These are phyloP conservation scores for Arabis hirsuta DNA, from an alignment of 345 rosid species.

Conservation along the genomic window DNA sequence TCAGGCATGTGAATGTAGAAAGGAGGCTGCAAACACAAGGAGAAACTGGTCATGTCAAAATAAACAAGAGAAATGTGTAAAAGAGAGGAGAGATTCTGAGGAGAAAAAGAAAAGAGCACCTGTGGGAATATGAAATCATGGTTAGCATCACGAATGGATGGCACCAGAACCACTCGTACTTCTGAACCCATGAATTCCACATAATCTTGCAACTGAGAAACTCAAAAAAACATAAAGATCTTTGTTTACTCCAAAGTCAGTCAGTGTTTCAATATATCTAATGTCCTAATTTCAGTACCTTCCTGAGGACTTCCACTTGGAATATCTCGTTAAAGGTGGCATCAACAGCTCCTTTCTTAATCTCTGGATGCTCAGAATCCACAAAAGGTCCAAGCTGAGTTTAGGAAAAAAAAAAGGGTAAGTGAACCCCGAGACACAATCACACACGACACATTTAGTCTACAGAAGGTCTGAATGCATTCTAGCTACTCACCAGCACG, in stretches of 20 bases:
- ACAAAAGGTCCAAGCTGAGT: constrained; percentile 91
- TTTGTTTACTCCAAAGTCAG: constrained; percentile 3
- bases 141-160: constrained; percentile 87
- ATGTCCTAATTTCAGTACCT: constrained; percentile 51
- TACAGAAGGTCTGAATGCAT: constrained; percentile 8
- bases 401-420: background rate
- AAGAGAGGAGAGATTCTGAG: background rate
- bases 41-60: constrained; percentile 1
- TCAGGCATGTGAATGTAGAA: constrained; percentile 59
- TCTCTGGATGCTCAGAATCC: constrained; percentile 87
- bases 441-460: background rate
- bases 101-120: constrained; percentile 52
- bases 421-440: constrained; percentile 14
- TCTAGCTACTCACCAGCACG: constrained; percentile 57
- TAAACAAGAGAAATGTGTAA: background rate
- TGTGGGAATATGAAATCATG: constrained; percentile 96
- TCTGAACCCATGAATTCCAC: constrained; percentile 74
- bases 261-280: constrained; percentile 10
- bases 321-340: constrained; percentile 72
- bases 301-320: constrained; percentile 59
- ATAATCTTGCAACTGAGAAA: constrained; percentile 80
- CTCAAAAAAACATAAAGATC: constrained; percentile 2
- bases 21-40: constrained; percentile 67
- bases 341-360: constrained; percentile 67
- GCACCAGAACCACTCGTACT: constrained; percentile 69